Conservation (phyloP, 2,329 filamentous ascomycete species). For the Pochonia chlamydosporia region DNA sequence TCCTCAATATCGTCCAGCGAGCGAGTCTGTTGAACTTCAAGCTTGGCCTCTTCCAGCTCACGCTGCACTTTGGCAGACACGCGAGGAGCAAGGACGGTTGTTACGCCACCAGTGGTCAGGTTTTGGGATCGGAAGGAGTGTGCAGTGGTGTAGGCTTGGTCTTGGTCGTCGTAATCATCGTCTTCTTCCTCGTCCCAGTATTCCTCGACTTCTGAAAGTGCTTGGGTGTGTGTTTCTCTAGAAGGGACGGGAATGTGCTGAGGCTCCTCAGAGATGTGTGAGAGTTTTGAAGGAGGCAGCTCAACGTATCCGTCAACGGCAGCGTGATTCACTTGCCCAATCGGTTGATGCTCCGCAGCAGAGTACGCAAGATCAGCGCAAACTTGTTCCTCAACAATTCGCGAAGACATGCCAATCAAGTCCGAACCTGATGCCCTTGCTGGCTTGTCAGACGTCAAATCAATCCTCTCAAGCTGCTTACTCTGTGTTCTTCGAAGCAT, state of each 20-base stretch:
- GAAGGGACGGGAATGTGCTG: conserved; percentile 14
- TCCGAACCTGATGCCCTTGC: background rate
- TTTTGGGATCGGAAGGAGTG: conserved; percentile 69
- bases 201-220: conserved; percentile 50
- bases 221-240: conserved; percentile 18
- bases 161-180: conserved; percentile 54
- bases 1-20: conserved; percentile 76
- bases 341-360: conserved; percentile 17
- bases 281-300: conserved; percentile 18
- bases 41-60: conserved; percentile 63
- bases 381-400: conserved; percentile 8
- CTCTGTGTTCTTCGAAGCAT: conserved; percentile 39
- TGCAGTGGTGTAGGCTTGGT: conserved; percentile 70
- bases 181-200: conserved; percentile 77
- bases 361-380: conserved; percentile 20
- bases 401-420: conserved; percentile 11
- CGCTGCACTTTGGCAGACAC: conserved; percentile 61
- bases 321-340: conserved; percentile 17
- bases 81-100: conserved; percentile 64
- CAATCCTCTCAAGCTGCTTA: conserved; percentile 28
- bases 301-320: conserved; percentile 15
- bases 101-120: conserved; percentile 45
- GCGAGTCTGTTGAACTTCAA: conserved; percentile 63
- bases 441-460: conserved; percentile 8
- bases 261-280: conserved; percentile 26